phyloP scores from a whole-genome alignment of 2,329 filamentous ascomycete species.

The Fusarium sp. region DNA sequence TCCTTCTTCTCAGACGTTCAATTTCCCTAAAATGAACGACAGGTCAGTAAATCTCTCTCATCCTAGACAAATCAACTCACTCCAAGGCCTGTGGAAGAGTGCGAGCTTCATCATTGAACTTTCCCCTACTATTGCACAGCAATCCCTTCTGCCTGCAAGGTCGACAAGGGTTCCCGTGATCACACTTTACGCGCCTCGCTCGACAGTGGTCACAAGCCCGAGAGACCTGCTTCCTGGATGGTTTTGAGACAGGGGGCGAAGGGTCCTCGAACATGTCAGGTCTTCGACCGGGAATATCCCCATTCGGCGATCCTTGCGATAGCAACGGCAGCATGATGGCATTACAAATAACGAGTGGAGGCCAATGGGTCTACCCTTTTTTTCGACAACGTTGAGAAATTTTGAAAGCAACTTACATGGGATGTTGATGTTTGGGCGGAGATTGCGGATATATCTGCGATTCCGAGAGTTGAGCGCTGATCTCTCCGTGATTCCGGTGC shows the following conservation, averaged over 20 bases:
- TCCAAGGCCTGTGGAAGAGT: constrained; percentile 35
- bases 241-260: neutral
- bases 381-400: neutral
- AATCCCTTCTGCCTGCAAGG: constrained; percentile 31
- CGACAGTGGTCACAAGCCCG: constrained; percentile 45
- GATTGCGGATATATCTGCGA: constrained; percentile 31
- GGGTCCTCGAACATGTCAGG: neutral
- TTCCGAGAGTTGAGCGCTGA: constrained; percentile 12
- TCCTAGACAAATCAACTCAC: neutral
- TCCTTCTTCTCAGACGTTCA: neutral
- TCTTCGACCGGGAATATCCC: neutral
- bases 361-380: neutral
- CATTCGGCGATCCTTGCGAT: neutral
- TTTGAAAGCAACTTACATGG: constrained; percentile 12
- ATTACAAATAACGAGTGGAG: constrained; percentile 1
- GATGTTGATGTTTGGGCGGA: constrained; percentile 12
- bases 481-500: constrained; percentile 21
- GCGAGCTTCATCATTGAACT: constrained; percentile 27
- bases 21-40: neutral
- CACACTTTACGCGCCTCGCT: constrained; percentile 42
- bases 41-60: neutral
- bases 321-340: neutral
- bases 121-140: constrained; percentile 29
- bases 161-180: constrained; percentile 37
- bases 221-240: constrained; percentile 42